Conservation (phyloP, 1,139 yeast genomes). For the Nematodospora anomalae region DNA sequence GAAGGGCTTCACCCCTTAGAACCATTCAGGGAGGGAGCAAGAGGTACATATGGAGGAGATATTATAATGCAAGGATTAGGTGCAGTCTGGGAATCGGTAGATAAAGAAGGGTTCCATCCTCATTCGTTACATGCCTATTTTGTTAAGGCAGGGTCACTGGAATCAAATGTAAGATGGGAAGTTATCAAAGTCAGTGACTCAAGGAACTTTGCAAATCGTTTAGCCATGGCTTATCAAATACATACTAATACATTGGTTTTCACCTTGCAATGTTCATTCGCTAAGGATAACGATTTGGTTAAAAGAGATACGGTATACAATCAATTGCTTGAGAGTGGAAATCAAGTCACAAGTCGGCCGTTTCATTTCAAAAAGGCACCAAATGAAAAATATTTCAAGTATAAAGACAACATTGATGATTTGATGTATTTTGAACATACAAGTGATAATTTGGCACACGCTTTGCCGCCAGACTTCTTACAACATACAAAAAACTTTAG, state of each 20-base stretch:
- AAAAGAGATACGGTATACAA: constrained; percentile 16
- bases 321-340: constrained; percentile 11
- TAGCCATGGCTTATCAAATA: constrained; percentile 36
- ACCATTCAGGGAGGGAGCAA: constrained; percentile 27
- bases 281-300: constrained; percentile 27
- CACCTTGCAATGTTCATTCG: constrained; percentile 36
- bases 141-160: constrained; percentile 37
- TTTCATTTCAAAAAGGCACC: constrained; percentile 34
- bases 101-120: constrained; percentile 29
- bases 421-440: constrained; percentile 29
- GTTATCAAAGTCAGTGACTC: constrained; percentile 34
- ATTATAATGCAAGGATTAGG: constrained; percentile 32
- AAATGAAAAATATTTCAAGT: constrained; percentile 31
- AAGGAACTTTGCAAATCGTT: constrained; percentile 35
- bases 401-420: constrained; percentile 29
- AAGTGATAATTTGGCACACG: constrained; percentile 32
- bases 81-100: constrained; percentile 41
- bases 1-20: constrained; percentile 40
- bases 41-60: constrained; percentile 48
- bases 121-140: constrained; percentile 44
- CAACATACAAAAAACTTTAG: constrained; percentile 20
- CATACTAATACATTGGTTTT: constrained; percentile 32
- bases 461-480: constrained; percentile 33
- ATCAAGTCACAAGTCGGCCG: constrained; percentile 24
- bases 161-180: constrained; percentile 37